phyloP scores from a whole-genome alignment of 306 rosid genomes.

The Rosa persica region DNA sequence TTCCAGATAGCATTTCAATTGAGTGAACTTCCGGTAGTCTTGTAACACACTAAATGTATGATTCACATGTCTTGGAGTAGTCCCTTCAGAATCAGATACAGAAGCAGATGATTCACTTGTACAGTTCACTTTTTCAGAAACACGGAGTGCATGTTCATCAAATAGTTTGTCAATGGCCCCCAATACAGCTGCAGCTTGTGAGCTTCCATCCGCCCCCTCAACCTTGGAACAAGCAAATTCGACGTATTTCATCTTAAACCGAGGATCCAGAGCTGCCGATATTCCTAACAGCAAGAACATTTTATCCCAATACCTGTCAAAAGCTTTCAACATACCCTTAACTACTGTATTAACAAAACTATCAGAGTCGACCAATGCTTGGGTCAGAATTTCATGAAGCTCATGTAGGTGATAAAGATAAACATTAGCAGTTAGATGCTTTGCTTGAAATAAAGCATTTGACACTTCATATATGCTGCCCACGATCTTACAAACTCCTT shows the following conservation, averaged over 20 bases:
- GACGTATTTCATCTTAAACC: constrained; percentile 13
- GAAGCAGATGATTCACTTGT: not conserved
- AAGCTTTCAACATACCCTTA: not conserved
- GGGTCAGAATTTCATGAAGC: not conserved
- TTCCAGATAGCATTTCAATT: constrained; percentile 17
- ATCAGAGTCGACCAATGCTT: not conserved
- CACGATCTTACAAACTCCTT: constrained; percentile 6
- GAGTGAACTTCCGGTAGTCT: not conserved
- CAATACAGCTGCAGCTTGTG: constrained; percentile 10
- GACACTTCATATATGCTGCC: constrained; percentile 14
- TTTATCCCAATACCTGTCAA: constrained; percentile 6
- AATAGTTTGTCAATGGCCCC: not conserved
- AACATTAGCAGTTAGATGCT: constrained; percentile 8
- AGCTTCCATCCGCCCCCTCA: not conserved
- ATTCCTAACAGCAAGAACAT: constrained; percentile 18
- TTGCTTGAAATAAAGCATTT: constrained; percentile 9
- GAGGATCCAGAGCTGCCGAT: constrained; percentile 19
- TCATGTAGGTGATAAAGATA: constrained; percentile 15
- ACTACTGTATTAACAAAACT: constrained; percentile 6
- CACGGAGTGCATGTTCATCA: constrained; percentile 1
- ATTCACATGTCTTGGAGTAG: not conserved
- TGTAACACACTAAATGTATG: constrained; percentile 4
- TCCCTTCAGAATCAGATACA: not conserved
- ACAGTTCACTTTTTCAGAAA: not conserved
- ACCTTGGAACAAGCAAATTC: constrained; percentile 13